Evolutionary conservation across 441 rosid genomes (phyloP).

Genomic region (Corymbia calophylla): DNA sequence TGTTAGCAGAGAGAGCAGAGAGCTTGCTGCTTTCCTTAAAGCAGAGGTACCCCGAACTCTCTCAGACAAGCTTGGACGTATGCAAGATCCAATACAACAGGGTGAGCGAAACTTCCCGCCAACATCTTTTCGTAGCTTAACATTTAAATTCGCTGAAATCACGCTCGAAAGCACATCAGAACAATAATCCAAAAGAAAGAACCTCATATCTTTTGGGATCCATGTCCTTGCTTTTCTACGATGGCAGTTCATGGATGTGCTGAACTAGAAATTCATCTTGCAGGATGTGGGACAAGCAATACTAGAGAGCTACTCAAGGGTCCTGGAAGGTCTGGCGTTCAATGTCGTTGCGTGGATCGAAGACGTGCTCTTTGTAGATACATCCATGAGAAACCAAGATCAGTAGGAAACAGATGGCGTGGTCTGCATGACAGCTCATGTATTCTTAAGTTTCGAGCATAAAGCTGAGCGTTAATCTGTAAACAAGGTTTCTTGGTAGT

Average conservation of each 20-base stretch:
- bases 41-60: constrained; percentile 62
- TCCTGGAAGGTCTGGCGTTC: constrained; percentile 1
- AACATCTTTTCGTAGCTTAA: background rate
- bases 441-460: background rate
- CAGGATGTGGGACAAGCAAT: constrained; percentile 4
- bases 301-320: background rate
- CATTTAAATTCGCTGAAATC: background rate
- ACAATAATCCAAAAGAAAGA: background rate
- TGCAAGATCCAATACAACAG: constrained; percentile 66
- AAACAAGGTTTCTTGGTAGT: background rate
- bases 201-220: background rate
- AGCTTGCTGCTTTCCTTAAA: constrained; percentile 52
- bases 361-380: background rate
- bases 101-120: constrained; percentile 20
- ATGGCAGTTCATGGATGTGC: background rate
- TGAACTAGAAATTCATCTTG: background rate
- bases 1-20: constrained; percentile 53
- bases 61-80: constrained; percentile 61
- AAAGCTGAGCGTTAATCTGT: background rate
- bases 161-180: background rate
- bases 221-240: background rate
- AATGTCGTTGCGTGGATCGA: background rate
- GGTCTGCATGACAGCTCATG: background rate
- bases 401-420: background rate
- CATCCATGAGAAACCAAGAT: background rate